Evolutionary conservation across 768 basidiomycete species (phyloP), one percentile per base, ranked within the genome.

Genomic region (Trametes cinnabarina): DNA sequence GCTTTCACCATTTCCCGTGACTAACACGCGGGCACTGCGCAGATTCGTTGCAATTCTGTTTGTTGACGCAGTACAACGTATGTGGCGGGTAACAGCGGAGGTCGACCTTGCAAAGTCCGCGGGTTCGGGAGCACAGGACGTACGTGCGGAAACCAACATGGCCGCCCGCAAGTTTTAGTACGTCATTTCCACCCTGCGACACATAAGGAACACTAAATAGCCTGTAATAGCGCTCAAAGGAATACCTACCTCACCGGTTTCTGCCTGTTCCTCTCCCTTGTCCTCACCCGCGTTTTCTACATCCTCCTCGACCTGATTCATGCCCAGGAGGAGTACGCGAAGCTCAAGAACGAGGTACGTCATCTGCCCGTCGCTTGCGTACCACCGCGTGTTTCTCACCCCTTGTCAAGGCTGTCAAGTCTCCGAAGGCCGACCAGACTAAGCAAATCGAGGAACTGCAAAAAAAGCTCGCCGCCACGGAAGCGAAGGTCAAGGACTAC

Each of bases 111-210:
- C 88, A 12, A 92, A 87, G 66, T 68, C 76, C 30, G 73, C 73
- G 40, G 79, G 79, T 1, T 74, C 76, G 25, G 78, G 78, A 8
- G 68, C 76, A 51, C 80, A 74, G 63, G 83, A 94, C 68, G 81
- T 85, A 14, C 81, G 90, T 43, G 83, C 85, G 1, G 96, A 98
- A 71, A 90, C 90, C n/a, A 91, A 85, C 69, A 80, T 93, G 64
- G 86, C 95, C 0, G 94, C 94, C 25, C 83, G 94, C 60, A 94
- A 94, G 73, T 98, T 98, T 77, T 95, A 95, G 89, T 93, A 66
- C 55, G 68, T 51, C 48, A 32, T 20, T 55, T 6, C 8, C 30
- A 17, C 4, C 0, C 25, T 25, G n/a, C 11, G 14, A 3, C 22
- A n/a, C 14, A 34, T 23, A 23, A 19, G 25, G 9, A 14, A 8